phyloP scores from a whole-genome alignment of 768 basidiomycete genomes.

The Suillus paluster region DNA sequence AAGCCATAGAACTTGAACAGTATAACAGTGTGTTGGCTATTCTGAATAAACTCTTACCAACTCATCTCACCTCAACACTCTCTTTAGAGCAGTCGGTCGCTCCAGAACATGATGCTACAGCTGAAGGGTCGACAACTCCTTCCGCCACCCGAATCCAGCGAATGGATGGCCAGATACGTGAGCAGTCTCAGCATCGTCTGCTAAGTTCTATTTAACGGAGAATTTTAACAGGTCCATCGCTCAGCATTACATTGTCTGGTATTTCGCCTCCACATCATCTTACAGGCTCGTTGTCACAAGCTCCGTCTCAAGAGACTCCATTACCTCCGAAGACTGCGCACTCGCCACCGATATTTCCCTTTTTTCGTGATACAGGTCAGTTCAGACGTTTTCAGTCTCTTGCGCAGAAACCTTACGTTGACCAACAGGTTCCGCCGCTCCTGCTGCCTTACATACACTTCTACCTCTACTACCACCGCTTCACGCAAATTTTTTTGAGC shows the following conservation, averaged over 20 bases:
- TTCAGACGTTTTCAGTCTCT: neutral
- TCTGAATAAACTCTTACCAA: too few relatives aligned
- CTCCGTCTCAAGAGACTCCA: constrained; percentile 16
- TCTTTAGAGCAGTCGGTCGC: neutral
- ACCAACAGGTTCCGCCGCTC: constrained; percentile 19
- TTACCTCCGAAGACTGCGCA: constrained; percentile 11
- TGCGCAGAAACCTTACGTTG: neutral
- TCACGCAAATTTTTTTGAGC: constrained; percentile 75
- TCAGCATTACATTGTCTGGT: constrained; percentile 14
- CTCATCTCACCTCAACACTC: neutral
- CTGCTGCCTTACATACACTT: constrained; percentile 49
- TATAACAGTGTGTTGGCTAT: neutral
- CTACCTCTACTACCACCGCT: constrained; percentile 59
- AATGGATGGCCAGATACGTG: constrained; percentile 16
- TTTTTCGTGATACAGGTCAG: constrained; percentile 19
- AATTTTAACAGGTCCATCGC: constrained; percentile 15
- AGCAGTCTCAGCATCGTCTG: neutral
- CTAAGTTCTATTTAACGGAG: neutral
- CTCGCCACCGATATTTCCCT: constrained; percentile 11
- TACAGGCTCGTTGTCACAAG: constrained; percentile 10
- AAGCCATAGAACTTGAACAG: constrained; percentile 7
- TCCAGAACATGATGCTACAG: neutral
- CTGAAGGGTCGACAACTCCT: neutral
- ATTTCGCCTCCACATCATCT: constrained; percentile 13
- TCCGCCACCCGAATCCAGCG: neutral